phyloP scores from a whole-genome alignment of 108 stramenopile genomes.

The Cyclotella sp. region DNA sequence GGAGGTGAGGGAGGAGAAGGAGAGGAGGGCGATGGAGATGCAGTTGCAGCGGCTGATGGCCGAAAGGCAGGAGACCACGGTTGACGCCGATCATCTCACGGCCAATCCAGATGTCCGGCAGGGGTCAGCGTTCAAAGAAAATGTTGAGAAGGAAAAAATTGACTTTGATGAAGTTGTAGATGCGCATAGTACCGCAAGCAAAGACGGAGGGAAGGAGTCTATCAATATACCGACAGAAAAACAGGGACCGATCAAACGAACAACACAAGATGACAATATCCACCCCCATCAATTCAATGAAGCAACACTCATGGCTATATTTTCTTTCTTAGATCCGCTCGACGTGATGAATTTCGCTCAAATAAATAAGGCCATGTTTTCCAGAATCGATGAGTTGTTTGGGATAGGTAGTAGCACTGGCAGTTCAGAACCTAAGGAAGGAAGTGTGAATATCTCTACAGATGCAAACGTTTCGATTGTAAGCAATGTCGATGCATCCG shows the following conservation, averaged over 20 bases:
- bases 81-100: background rate
- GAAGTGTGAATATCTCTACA: background rate
- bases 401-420: conserved; percentile 52
- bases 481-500: background rate
- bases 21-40: conserved; percentile 23
- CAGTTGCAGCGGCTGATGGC: conserved; percentile 10
- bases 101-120: background rate
- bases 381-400: conserved; percentile 76
- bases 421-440: conserved; percentile 2
- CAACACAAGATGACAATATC: conserved; percentile 8
- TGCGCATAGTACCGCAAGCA: too few species aligned
- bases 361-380: conserved; percentile 73
- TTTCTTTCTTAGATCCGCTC: conserved; percentile 72
- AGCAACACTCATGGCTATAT: conserved; percentile 67
- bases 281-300: conserved; percentile 53
- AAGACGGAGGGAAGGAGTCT: background rate
- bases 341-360: conserved; percentile 85
- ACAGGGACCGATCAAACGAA: background rate
- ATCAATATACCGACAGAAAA: background rate
- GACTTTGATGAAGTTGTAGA: too few species aligned
- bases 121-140: background rate
- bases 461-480: background rate
- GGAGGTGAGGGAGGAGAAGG: conserved; percentile 33
- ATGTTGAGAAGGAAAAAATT: too few species aligned
- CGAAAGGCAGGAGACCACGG: background rate